Base-by-base conservation (phyloP, 2,329 filamentous ascomycete genomes). In the Fonsecaea multimorphosa region DNA sequence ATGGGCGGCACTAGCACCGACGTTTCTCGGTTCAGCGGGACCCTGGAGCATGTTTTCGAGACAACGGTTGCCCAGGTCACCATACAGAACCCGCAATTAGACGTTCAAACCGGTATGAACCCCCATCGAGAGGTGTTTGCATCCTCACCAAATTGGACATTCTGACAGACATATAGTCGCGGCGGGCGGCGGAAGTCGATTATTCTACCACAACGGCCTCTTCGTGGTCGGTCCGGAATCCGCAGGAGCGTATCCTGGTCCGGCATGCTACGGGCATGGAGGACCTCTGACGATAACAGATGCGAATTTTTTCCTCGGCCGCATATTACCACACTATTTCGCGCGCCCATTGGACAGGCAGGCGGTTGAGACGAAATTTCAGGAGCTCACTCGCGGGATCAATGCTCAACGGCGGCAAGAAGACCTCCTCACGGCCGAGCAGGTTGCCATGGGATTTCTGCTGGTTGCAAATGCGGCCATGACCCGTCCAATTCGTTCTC, bases 231-330 rank as follows among this genome's bases (percentile, higher is more conserved):
- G 93, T 0, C 93, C 93, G 0, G 92, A 96, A 74, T 95, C 91
- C 6, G 93, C 93, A 0, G 90, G 91, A 32, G 93, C 93, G 1
- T 92, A 96, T 73, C 93, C 93, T 0, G 93, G 93, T 0, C 93
- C 93, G 9, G 92, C 92, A 0, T 97, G 93, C 72, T 97, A 97
- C 77, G 86, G 93, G 34, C 97, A 97, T 77, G 91, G 90, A 0
- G 93, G 93, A 0, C 93, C 93, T 3, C 84, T 93, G 3, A 95
- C 93, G 0, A 93, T 97, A n/a, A 97, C 93, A 0, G 93, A 97
- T 75, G 93, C 93, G 1, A 97, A 97, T 72, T 78, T 97, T 5
- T 92, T 92, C 72, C 86, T 97, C 0, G 93, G 93, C 0, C 86
- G 93, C 44, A 76, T 79, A 44, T 72, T 77, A 40, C 80, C 71